Conservation (phyloP, 2,329 filamentous ascomycete species). For the Corinectria fuckeliana region DNA sequence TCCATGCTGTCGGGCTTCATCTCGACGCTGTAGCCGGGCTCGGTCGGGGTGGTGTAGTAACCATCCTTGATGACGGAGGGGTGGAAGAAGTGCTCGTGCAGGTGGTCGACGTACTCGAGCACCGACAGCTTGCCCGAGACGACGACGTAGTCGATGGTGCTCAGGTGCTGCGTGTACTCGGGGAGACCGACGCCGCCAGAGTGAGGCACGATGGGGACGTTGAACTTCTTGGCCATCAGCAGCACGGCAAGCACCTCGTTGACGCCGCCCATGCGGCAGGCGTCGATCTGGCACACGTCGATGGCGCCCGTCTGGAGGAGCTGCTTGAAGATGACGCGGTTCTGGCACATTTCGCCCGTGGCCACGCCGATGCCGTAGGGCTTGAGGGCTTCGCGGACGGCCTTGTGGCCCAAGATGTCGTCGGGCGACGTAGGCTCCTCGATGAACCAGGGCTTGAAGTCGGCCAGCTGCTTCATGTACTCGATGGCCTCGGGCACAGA, state of each 20-base stretch:
- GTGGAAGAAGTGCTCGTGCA: slow-evolving; percentile 92
- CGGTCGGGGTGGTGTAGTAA: slow-evolving; percentile 84
- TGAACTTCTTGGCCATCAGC: slow-evolving; percentile 80
- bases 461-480: slow-evolving; percentile 81
- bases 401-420: slow-evolving; percentile 87
- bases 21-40: slow-evolving; percentile 89
- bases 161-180: slow-evolving; percentile 92
- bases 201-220: slow-evolving; percentile 86
- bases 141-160: slow-evolving; percentile 90
- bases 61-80: slow-evolving; percentile 82
- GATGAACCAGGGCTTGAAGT: slow-evolving; percentile 93
- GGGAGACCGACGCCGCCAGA: slow-evolving; percentile 88
- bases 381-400: slow-evolving; percentile 79
- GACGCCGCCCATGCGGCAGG: slow-evolving; percentile 86
- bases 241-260: slow-evolving; percentile 93
- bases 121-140: slow-evolving; percentile 82
- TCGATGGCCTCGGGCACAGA: slow-evolving; percentile 86
- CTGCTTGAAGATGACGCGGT: slow-evolving; percentile 94
- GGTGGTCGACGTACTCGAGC: slow-evolving; percentile 89
- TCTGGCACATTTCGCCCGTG: slow-evolving; percentile 95
- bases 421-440: slow-evolving; percentile 93
- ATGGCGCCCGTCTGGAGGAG: slow-evolving; percentile 80
- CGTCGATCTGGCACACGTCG: slow-evolving; percentile 89
- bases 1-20: slow-evolving; percentile 93
- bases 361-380: slow-evolving; percentile 82